Base-by-base conservation (phyloP, 192 early-diverging fungal genomes). In the Helicostylum pulchrum region DNA sequence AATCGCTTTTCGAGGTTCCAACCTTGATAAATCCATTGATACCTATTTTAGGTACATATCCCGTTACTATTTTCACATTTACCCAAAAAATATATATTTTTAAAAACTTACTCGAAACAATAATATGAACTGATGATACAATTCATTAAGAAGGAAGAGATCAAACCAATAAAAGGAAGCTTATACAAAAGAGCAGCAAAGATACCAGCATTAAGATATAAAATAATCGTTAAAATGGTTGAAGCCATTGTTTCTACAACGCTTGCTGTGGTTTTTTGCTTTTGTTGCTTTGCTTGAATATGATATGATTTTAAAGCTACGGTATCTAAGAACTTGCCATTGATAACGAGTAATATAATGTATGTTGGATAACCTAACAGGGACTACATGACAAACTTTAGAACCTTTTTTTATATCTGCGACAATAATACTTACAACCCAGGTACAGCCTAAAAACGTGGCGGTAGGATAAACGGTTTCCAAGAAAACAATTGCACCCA, bases 41-140 rank as follows among this genome's bases (percentile, higher is more conserved):
- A 74, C 50, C 72, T 74, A 58, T 42, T 19, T 42, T 39, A 31
- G 26, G 31, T 32, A 19, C 26, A 53, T n/a, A 36, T 15, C 11
- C 46, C 14, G 17, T 31, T 21, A 12, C 15, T 6, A 14, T 14
- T 45, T 14, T 2, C 14, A 6, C 19, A 15, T 39, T 39, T 17
- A 15, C 55, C 14, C 17, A 43, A 32, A 32, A 7, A 39, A 55
- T 17, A 39, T 4, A 19, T 4, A 39, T 12, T 31, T 17, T 7
- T 6, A 20, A 30, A 14, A 7, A 67, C 71, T 65, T 73, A 74
- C 72, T 74, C 72, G 42, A 74, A 74, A 42, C 67, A 65, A 34
- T 74, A 74, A 45, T 74, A 74, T 2, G 72, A 64, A n/a, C 62
- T 62, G 6, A 66, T 66, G 31, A 53, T 49, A 49, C 72, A 74